A percentile compares a stretch with the other conserved stretches of the same genome.
phyloP scores from a whole-genome alignment of 1,284 basidiomycete genomes.

The Leccinum huronense region DNA sequence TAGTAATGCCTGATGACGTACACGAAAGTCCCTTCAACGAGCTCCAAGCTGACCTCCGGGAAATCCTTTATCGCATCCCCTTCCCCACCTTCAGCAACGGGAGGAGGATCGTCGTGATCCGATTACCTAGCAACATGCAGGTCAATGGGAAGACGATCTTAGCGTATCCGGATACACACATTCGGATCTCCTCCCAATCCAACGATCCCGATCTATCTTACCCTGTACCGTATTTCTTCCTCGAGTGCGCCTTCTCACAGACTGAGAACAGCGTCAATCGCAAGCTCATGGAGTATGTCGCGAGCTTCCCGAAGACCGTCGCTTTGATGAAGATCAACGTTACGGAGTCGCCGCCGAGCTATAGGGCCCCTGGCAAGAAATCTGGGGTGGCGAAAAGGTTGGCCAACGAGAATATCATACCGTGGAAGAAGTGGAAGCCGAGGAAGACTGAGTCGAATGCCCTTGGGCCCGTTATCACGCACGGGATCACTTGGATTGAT shows the following conservation, averaged over 20 bases:
- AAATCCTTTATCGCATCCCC: not conserved
- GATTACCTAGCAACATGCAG: not conserved
- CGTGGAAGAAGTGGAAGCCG: not conserved
- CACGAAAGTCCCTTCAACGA: not conserved
- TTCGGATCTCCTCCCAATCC: not conserved
- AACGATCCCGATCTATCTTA: not conserved
- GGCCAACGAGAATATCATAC: not conserved
- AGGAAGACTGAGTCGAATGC: not conserved
- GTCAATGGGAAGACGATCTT: not conserved
- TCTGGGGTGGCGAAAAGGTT: not conserved
- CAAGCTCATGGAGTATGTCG: not conserved
- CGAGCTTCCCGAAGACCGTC: not conserved
- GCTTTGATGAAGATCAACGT: not conserved
- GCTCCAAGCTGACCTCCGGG: not conserved
- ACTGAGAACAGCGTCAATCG: not conserved
- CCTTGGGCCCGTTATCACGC: not conserved
- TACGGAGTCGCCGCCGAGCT: not conserved
- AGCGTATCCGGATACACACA: not conserved
- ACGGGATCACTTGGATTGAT: not conserved
- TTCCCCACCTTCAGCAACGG: not conserved
- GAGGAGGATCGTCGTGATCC: not conserved
- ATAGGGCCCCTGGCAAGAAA: not conserved
- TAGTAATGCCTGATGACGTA: not conserved
- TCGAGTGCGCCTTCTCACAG: not conserved
- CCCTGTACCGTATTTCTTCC: not conserved